Conservation (phyloP, 1,139 yeast genomes). For the Yamadazyma membranifaciens region DNA sequence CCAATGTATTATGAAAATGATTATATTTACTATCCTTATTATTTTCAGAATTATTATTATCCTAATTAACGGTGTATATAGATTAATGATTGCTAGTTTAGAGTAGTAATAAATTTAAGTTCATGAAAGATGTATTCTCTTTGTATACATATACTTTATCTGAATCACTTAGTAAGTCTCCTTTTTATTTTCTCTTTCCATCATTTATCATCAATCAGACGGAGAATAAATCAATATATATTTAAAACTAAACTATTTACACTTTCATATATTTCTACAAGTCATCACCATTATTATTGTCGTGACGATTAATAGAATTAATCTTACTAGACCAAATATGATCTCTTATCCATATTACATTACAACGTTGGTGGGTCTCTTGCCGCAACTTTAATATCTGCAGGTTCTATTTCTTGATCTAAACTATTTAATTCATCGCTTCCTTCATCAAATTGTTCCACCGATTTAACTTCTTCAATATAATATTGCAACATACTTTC, state of each 20-base stretch:
- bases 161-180: too few relatives aligned
- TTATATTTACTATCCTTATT: neutral
- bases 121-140: too few relatives aligned
- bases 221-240: too few relatives aligned
- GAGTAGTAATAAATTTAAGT: too few relatives aligned
- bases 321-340: too few relatives aligned
- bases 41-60: neutral
- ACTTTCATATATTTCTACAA: neutral
- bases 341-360: slow-evolving; percentile 2
- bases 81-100: too few relatives aligned
- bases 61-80: neutral
- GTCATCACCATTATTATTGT: too few relatives aligned
- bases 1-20: neutral
- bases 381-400: slow-evolving; percentile 21
- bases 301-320: too few relatives aligned
- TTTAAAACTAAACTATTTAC: neutral
- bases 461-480: slow-evolving; percentile 73
- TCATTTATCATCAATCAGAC: too few relatives aligned
- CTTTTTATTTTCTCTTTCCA: too few relatives aligned
- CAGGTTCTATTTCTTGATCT: slow-evolving; percentile 18
- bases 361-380: slow-evolving; percentile 47
- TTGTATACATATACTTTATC: too few relatives aligned
- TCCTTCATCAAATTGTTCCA: slow-evolving; percentile 53
- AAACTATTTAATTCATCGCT: slow-evolving; percentile 15
- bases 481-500: slow-evolving; percentile 80